Evolutionary conservation across 2,329 filamentous ascomycete species (phyloP).

Genomic region (Xylariaceae sp.): DNA sequence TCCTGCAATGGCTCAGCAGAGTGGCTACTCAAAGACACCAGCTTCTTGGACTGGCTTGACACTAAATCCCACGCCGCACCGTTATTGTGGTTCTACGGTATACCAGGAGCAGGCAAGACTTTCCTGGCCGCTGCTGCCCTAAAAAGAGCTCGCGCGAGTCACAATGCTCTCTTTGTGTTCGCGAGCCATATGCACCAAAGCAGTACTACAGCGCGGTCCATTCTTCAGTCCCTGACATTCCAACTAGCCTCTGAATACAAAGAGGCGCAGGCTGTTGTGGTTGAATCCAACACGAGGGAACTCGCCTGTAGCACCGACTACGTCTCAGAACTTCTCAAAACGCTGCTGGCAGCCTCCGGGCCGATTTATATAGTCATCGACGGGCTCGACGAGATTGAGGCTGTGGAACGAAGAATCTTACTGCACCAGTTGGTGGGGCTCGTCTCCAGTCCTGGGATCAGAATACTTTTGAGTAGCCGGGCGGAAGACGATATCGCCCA

Average conservation of each 20-base stretch:
- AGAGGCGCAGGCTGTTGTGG: constrained; percentile 21
- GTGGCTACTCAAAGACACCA: constrained; percentile 16
- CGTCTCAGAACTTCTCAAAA: constrained; percentile 22
- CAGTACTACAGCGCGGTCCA: constrained; percentile 10
- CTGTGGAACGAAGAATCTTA: constrained; percentile 14
- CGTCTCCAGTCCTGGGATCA: constrained; percentile 11
- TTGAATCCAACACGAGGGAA: constrained; percentile 12
- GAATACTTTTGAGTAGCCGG: constrained; percentile 25
- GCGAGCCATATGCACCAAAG: constrained; percentile 10
- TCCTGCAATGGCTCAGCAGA: neutral
- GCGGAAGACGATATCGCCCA: constrained; percentile 22
- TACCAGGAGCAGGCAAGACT: constrained; percentile 23
- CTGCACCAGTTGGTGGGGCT: constrained; percentile 13
- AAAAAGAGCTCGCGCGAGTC: constrained; percentile 1
- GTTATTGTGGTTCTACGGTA: constrained; percentile 23
- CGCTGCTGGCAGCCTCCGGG: constrained; percentile 17
- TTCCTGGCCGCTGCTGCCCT: constrained; percentile 12
- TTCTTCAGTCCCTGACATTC: constrained; percentile 21
- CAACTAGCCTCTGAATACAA: constrained; percentile 16
- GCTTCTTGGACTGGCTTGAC: constrained; percentile 16
- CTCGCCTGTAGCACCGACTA: constrained; percentile 16
- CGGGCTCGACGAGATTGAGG: constrained; percentile 29
- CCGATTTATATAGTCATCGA: constrained; percentile 25
- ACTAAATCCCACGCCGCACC: neutral
- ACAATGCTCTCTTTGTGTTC: constrained; percentile 15